Base-by-base conservation (phyloP, 176 grass and related monocot genomes). In the Phragmites australis region DNA sequence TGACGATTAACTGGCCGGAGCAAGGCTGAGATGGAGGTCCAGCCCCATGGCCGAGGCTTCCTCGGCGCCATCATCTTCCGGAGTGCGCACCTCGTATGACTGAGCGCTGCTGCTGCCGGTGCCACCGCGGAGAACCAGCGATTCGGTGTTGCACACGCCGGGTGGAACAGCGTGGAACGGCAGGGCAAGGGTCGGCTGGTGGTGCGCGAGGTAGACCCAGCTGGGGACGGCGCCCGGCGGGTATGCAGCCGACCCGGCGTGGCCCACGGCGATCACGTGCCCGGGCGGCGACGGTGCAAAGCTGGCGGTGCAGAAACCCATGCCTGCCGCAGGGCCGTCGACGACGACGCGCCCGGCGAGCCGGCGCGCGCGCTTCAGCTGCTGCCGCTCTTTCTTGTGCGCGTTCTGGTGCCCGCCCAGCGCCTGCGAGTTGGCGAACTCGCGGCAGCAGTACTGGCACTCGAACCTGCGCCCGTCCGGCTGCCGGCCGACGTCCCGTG, bases 11-110 rank as follows among this genome's bases (percentile, higher is more conserved):
- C 91, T 81, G 16, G 89, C 89, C 4, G 89, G 91, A 57, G 89
- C 82, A 18, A 97, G 89, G 18, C 91, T 93, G 70, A 97, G 94
- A 57, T 93, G 83, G 65, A 97, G 91, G 73, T 97, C 71, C 78
- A 97, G 63, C 46, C 81, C 87, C 44, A 83, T 76, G 6, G 83
- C 78, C 12, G 78, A 76, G 5, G 85, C 78, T 43, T 87, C 87
- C 26, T 86, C 79, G 17, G 43, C 58, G 32, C 22, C 63, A 31
- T 72, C 82, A 64, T 83, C 66, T 29, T 9, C 43, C 2, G 60
- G 15, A 72, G 57, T 23, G 32, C 65, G 46, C 48, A 60, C 23
- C 67, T 67, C 75, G 74, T 50, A 56, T 12, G 77, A 30, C 45
- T 8, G 80, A 26, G 18, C 26, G 50, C 53, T 75, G 41, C 21